Evolutionary conservation across 352 stramenopile species (phyloP), one percentile per base, ranked within the genome.

Genomic region (Albugo candida): DNA sequence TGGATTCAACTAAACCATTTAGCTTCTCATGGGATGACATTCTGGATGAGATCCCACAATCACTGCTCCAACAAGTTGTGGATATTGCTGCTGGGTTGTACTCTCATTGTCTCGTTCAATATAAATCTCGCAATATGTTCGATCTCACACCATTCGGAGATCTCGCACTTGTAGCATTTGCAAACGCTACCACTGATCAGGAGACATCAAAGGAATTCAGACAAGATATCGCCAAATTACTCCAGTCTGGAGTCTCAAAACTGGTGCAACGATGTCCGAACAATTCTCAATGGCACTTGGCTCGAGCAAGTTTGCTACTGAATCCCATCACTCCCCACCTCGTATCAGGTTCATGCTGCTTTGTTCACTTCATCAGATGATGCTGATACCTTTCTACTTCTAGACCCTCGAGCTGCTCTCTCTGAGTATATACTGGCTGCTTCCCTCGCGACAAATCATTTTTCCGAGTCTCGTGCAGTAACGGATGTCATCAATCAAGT

Each of bases 401-500:
- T 48, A 89, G 77, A 89, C 47, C 76, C 73, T 1, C 64, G 57
- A 10, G 56, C 59, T n/a, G 71, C 77, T 8, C 53, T 89, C 13
- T 65, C 67, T n/a, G 63, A 67, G 13, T 89, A 86, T 51, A 54
- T 89, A 46, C 68, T 75, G 24, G 77, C 77, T 11, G 74, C 77
- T 13, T 84, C 69, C 18, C 50, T 89, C 5, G 77, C 77, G 2
- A 89, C 77, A 21, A 86, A 89, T 53, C 83, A 80, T 48, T 89
- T 89, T 41, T 65, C 69, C 0, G 75, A 88, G 42, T 64, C 67
- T 55, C 54, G 61, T 8, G 80, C 70, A 0, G 71, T 83, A 14
- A 65, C 80, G 13, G 71, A 86, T 36, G 77, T 84, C 37, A 84
- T 89, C 14, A 73, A 89, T 54, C 77, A 86, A 45, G 81, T 66